Conservation (phyloP, 306 rosid species). For the Erythrophleum fordii region DNA sequence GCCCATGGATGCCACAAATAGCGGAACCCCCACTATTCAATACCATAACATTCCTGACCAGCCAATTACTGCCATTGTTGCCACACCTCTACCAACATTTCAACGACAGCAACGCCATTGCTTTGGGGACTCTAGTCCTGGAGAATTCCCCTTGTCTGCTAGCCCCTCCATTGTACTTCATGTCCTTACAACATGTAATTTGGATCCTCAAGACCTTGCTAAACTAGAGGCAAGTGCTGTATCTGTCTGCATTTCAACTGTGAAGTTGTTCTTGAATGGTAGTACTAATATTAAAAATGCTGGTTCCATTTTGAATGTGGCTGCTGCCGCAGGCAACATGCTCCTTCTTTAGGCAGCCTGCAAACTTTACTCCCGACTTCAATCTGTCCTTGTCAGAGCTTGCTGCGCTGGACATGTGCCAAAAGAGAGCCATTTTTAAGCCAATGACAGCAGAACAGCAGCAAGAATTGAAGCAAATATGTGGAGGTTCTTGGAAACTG, state of each 20-base stretch:
- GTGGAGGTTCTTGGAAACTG: conserved; percentile 98
- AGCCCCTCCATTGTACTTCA: conserved; percentile 94
- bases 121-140: conserved; percentile 82
- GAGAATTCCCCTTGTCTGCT: conserved; percentile 97
- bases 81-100: conserved; percentile 63
- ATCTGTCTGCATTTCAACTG: conserved; percentile 30
- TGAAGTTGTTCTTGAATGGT: conserved; percentile 25
- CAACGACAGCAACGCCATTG: conserved; percentile 88
- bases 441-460: conserved; percentile 77
- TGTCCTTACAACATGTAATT: conserved; percentile 81
- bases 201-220: conserved; percentile 97
- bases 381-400: conserved; percentile 78
- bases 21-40: conserved; percentile 88
- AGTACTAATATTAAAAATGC: conserved; percentile 44
- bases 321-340: conserved; percentile 89
- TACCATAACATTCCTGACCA: conserved; percentile 91
- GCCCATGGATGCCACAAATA: conserved; percentile 99
- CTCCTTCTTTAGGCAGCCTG: conserved; percentile 88
- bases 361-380: conserved; percentile 82
- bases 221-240: conserved; percentile 87
- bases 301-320: conserved; percentile 51
- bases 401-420: conserved; percentile 95
- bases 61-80: conserved; percentile 72
- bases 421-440: conserved; percentile 83
- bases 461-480: conserved; percentile 73